Base-by-base conservation (phyloP, 331 rosid genomes). In the Telfairia occidentalis region DNA sequence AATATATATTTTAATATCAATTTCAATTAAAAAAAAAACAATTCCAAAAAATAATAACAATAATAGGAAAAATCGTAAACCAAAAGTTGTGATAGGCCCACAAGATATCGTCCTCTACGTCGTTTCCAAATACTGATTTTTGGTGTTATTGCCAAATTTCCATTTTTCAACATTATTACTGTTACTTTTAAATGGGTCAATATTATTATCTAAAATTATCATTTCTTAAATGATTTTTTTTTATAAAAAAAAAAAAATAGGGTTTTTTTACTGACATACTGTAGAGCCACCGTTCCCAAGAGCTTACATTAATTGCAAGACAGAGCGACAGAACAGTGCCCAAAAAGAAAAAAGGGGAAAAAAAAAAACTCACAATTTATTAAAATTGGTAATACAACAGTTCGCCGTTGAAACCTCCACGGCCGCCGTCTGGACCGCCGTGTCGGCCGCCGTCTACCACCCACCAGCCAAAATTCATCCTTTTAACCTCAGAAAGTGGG, bases 281-380 rank as follows among this genome's bases (percentile, higher is more conserved):
- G 57, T 43, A 71, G 28, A 71, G 58, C 75, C 59, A 46, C 59
- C 59, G 75, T 71, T 71, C 75, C 75, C 75, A 71, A 71, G 75
- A 71, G 23, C 5, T 71, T 71, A 64, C 28, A 71, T 71, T 71
- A 46, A 30, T 46, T 71, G 75, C 75, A 71, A 46, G 37, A 16
- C 75, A 46, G 75, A 43, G 52, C 55, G 74, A 71, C 75, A 71
- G 59, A 46, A 71, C 57, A 71, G 75, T 29, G 59, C 37, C 16
- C 35, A 24, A 69, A 71, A 59, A 18, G 35, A 63, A 3, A 37
- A 16, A 7, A 16, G n/a, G n/a, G n/a, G n/a, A 0, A 6, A 37
- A 65, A 38, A n/a, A 65, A 64, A 7, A 7, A 63, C 7, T n/a
- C 28, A 10, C 28, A 34, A 63, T 32, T 63, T 34, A 28, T 61